These are phyloP conservation scores for Schwanniomyces sp. DNA, from an alignment of 805 yeast genomes.

Conservation along the genomic window DNA sequence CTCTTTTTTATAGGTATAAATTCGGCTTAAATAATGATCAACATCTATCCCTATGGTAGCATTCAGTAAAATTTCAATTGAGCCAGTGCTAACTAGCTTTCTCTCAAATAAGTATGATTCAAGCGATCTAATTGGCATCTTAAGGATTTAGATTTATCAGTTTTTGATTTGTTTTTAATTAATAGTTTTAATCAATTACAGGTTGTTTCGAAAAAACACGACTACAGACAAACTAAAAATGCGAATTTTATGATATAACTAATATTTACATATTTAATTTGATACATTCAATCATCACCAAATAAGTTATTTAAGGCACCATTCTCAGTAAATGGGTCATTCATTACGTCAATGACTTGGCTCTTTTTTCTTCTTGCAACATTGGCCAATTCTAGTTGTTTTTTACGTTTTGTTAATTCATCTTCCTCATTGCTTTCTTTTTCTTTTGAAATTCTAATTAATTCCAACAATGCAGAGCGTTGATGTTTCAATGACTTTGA, in stretches of 20 bases:
- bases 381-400: conserved; percentile 49
- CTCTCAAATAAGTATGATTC: conserved; percentile 71
- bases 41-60: conserved; percentile 83
- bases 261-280: background rate
- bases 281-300: conserved; percentile 37
- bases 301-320: conserved; percentile 63
- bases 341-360: conserved; percentile 52
- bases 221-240: conserved; percentile 3
- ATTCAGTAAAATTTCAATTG: conserved; percentile 63
- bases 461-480: conserved; percentile 73
- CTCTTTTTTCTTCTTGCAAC: conserved; percentile 49
- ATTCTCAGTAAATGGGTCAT: conserved; percentile 71
- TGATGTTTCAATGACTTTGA: conserved; percentile 77
- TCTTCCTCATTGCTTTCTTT: conserved; percentile 17
- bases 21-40: conserved; percentile 68
- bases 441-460: conserved; percentile 63
- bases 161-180: background rate
- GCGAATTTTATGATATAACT: too few species aligned
- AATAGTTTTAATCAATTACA: background rate
- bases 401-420: conserved; percentile 49
- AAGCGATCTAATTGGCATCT: conserved; percentile 52
- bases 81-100: conserved; percentile 56
- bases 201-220: background rate
- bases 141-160: background rate
- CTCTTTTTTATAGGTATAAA: conserved; percentile 63